Conservation (phyloP, 306 rosid genomes). For the Rosa lucieae region DNA sequence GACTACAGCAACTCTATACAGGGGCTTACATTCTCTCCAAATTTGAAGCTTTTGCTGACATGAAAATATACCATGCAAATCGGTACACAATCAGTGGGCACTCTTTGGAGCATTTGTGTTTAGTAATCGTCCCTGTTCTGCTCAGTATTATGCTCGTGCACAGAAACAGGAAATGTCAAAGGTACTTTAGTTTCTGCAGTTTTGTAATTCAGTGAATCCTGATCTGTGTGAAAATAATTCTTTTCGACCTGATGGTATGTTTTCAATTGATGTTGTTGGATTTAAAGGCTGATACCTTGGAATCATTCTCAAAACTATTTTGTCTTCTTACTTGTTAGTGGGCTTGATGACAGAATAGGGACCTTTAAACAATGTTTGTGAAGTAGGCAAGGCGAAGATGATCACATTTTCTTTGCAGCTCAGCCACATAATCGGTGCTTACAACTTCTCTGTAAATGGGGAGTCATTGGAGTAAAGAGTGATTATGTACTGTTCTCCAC, state of each 20-base stretch:
- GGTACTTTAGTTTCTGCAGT: conserved; percentile 33
- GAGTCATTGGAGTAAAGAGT: conserved; percentile 4
- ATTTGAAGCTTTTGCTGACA: conserved; percentile 56
- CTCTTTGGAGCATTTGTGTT: conserved; percentile 60
- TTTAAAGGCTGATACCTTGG: neutral
- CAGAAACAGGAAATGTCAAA: conserved; percentile 42
- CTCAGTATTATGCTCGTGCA: conserved; percentile 58
- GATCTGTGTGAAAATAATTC: neutral
- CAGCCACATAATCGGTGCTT: neutral
- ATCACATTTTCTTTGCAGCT: neutral
- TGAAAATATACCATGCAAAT: conserved; percentile 49
- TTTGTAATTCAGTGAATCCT: neutral
- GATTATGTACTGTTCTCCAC: neutral
- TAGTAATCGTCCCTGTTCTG: conserved; percentile 47
- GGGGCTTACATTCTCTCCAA: conserved; percentile 62
- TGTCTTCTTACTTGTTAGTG: conserved; percentile 23
- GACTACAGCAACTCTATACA: conserved; percentile 29
- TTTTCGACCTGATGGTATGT: neutral
- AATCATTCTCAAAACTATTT: neutral
- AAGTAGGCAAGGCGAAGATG: conserved; percentile 25
- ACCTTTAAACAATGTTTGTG: conserved; percentile 41
- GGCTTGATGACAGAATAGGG: conserved; percentile 41
- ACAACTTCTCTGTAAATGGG: neutral
- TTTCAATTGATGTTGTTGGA: neutral
- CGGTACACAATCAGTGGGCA: conserved; percentile 57